Evolutionary conservation across 192 early-diverging fungal genomes (phyloP), one percentile per base, ranked within the genome.

Genomic region (Backusella luteola): DNA sequence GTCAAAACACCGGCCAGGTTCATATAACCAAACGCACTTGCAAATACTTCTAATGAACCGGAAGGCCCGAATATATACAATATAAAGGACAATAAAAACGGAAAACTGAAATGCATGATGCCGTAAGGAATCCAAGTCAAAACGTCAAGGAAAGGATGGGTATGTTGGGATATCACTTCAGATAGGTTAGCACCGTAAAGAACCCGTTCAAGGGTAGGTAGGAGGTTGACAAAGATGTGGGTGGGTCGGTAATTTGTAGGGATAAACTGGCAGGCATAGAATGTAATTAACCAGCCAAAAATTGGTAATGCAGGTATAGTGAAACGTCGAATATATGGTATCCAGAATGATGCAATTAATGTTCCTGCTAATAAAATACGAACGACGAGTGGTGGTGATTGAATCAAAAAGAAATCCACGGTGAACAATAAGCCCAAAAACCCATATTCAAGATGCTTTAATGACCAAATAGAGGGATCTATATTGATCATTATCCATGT

Each of bases 101-200:
- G 91, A 19, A 90, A 85, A 3, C 86, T 80, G 79, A 89, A 93
- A 75, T 93, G 91, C 23, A 90, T 34, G 15, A 93, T 83, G n/a
- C 92, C 92, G 73, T 93, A 92, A 7, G 90, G 91, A 46, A 93
- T 71, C 85, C 91, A 93, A 8, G 89, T 87, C 35, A 91, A 73
- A 7, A 92, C 71, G 81, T 93, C 92, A 36, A 84, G 78, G 9
- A 87, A 46, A 39, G 85, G 74, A 1, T 85, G 84, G 0, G 87
- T 84, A 29, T 85, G 76, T 32, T 74, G 73, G 3, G 87, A 84
- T 26, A 90, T 85, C 9, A 91, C 74, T 56, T 89, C 87, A 9
- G 87, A 86, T 49, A 92, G 84, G 69, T 86, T 87, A 75, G 85
- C 90, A 42, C 88, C 90, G 36, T 91, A 92, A 21, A 92, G 78